A percentile compares a stretch with the other conserved stretches of the same genome.
These are phyloP conservation scores for Dipodascus geniculatus DNA, from an alignment of 805 yeast species.

Conservation along the genomic window DNA sequence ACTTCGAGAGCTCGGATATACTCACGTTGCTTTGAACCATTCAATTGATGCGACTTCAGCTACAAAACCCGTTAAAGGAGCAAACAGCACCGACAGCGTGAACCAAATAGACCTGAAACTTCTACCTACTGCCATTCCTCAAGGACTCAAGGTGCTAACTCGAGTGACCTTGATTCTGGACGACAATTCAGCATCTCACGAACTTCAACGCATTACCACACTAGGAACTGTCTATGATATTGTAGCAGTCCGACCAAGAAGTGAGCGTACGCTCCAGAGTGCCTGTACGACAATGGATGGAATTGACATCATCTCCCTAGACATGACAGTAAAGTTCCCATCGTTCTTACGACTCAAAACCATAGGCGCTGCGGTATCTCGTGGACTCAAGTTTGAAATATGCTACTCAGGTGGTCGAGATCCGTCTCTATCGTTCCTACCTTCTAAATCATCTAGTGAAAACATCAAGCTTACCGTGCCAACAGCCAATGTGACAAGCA, in stretches of 20 bases:
- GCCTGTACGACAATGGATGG: constrained; percentile 61
- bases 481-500: constrained; percentile 17
- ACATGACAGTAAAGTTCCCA: constrained; percentile 53
- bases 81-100: constrained; percentile 13
- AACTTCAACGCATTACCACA: constrained; percentile 47
- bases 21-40: constrained; percentile 67
- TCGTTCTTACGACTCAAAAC: constrained; percentile 74
- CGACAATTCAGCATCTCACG: constrained; percentile 46
- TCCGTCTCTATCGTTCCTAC: not conserved
- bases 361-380: constrained; percentile 67
- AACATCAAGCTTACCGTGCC: constrained; percentile 8
- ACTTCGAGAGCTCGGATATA: constrained; percentile 40
- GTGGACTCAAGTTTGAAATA: constrained; percentile 77
- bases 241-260: constrained; percentile 66
- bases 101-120: constrained; percentile 18
- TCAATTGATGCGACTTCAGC: not conserved
- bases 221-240: constrained; percentile 53
- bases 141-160: constrained; percentile 41
- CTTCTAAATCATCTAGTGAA: constrained; percentile 11
- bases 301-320: constrained; percentile 69
- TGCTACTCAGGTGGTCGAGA: constrained; percentile 33
- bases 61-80: constrained; percentile 11
- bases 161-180: constrained; percentile 66
- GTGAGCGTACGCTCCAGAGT: constrained; percentile 67
- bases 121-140: constrained; percentile 26